A percentile compares a stretch with the other conserved stretches of the same genome.
phyloP scores from a whole-genome alignment of 2,329 filamentous ascomycete genomes.

The Talaromyces islandicus region DNA sequence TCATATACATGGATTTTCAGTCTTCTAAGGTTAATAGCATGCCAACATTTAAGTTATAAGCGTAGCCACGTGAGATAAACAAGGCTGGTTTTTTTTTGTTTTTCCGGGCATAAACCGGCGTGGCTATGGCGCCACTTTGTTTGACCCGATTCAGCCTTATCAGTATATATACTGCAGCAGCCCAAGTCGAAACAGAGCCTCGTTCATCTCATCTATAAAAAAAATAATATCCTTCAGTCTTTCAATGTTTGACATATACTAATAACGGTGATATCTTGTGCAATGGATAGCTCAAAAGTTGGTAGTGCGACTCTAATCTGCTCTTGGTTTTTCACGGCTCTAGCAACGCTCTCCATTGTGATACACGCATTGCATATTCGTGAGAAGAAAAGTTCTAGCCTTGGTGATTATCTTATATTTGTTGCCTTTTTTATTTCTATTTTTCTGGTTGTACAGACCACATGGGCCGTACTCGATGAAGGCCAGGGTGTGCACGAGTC shows the following conservation, averaged over 20 bases:
- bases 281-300: neutral
- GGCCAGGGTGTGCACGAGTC: constrained; percentile 1
- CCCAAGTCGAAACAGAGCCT: neutral
- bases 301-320: neutral
- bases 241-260: neutral
- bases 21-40: too few species aligned
- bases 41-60: too few species aligned
- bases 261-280: neutral
- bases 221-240: neutral
- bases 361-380: neutral
- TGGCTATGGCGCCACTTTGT: neutral
- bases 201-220: neutral
- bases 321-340: constrained; percentile 1
- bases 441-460: neutral
- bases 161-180: neutral
- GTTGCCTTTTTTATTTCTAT: neutral
- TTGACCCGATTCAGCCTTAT: too few species aligned
- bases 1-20: too few species aligned
- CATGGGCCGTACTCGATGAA: constrained; percentile 4
- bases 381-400: neutral
- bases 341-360: neutral
- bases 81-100: too few species aligned
- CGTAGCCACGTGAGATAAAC: too few species aligned
- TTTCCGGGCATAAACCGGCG: neutral
- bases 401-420: neutral